Conservation (phyloP, 2,329 filamentous ascomycete species). For the Neofusicoccum cordaticola region DNA sequence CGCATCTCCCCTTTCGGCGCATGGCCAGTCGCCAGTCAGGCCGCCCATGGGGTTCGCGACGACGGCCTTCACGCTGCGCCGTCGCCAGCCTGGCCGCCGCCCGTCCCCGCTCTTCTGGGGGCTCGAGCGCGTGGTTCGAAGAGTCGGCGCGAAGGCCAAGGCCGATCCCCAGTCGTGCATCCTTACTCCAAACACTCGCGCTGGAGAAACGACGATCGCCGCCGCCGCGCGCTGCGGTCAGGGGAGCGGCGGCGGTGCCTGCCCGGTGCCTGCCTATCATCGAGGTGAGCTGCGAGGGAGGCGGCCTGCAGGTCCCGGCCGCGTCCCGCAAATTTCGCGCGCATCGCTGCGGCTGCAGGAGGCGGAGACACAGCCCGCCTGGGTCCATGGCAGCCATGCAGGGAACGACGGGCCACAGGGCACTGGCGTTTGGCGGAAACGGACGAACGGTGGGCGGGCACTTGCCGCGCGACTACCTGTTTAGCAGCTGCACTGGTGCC, state of each 20-base stretch:
- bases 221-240: background rate
- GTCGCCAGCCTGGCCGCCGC: background rate
- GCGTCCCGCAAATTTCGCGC: too few relatives aligned
- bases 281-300: background rate
- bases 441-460: background rate
- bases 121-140: too few relatives aligned
- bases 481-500: conserved; percentile 3
- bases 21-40: background rate
- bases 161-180: background rate
- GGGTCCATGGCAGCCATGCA: background rate
- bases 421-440: background rate
- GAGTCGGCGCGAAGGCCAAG: too few relatives aligned
- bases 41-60: background rate
- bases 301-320: background rate
- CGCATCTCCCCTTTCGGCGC: too few relatives aligned
- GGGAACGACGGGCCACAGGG: background rate
- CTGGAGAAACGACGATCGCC: background rate
- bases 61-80: too few relatives aligned
- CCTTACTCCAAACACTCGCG: background rate
- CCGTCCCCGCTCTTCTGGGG: background rate
- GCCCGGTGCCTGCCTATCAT: background rate
- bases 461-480: conserved; percentile 7
- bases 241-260: background rate
- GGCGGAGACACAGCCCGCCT: too few relatives aligned
- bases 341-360: too few relatives aligned